Conservation (phyloP, 2,329 filamentous ascomycete genomes). For the Pestalotiopsis sp. region DNA sequence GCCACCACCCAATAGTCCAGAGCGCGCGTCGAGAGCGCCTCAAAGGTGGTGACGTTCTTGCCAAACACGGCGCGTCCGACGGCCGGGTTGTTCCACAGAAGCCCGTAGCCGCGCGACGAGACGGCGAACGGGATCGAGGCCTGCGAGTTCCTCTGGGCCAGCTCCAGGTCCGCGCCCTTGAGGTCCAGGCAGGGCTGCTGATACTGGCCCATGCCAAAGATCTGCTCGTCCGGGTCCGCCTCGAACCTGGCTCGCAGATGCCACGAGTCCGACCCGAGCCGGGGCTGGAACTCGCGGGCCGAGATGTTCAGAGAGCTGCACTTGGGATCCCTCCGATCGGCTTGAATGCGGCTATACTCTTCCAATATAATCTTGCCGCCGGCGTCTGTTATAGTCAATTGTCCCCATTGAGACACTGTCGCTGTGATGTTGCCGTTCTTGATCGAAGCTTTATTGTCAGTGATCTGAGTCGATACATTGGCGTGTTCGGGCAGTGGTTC, state of each 20-base stretch:
- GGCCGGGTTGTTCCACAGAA: constrained; percentile 69
- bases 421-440: constrained; percentile 52
- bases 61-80: constrained; percentile 64
- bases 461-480: constrained; percentile 19
- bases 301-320: constrained; percentile 58
- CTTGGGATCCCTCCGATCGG: constrained; percentile 57
- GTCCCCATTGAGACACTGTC: constrained; percentile 47
- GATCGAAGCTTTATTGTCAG: constrained; percentile 35
- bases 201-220: constrained; percentile 72
- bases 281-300: constrained; percentile 59
- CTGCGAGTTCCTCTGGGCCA: constrained; percentile 69
- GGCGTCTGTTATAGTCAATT: constrained; percentile 48
- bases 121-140: constrained; percentile 66
- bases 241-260: constrained; percentile 60
- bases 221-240: constrained; percentile 58
- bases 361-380: constrained; percentile 48
- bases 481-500: constrained; percentile 21
- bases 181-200: constrained; percentile 66
- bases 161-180: constrained; percentile 64
- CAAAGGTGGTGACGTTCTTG: constrained; percentile 63
- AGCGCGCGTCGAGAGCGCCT: constrained; percentile 57
- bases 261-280: constrained; percentile 47
- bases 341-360: constrained; percentile 53
- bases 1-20: constrained; percentile 69
- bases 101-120: constrained; percentile 62